Conservation (phyloP, 2,329 filamentous ascomycete genomes). For the Fusarium abutilonis region DNA sequence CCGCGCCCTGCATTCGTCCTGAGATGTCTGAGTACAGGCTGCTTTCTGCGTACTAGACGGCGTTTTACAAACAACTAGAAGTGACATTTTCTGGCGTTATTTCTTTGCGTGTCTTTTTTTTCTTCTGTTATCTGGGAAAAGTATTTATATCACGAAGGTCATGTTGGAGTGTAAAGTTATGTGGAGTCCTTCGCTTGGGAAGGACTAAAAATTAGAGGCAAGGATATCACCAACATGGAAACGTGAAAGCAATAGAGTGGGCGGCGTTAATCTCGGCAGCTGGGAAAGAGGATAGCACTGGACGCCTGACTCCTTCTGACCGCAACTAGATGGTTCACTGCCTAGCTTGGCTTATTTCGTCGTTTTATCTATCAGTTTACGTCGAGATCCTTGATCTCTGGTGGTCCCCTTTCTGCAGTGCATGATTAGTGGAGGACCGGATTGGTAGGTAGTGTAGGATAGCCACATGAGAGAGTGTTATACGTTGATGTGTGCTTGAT, state of each 20-base stretch:
- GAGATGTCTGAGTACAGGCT: conserved; percentile 29
- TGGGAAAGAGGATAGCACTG: conserved; percentile 18
- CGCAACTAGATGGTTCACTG: conserved; percentile 23
- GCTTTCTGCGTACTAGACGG: conserved; percentile 30
- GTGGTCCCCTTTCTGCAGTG: conserved; percentile 4
- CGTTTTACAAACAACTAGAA: conserved; percentile 35
- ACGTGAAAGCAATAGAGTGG: conserved; percentile 38
- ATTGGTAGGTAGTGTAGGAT: conserved; percentile 4
- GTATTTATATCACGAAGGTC: conserved; percentile 25
- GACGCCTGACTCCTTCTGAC: conserved; percentile 18
- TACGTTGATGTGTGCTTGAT: conserved; percentile 3
- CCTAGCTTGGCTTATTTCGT: conserved; percentile 13
- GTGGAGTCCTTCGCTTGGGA: conserved; percentile 19
- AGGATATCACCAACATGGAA: conserved; percentile 13
- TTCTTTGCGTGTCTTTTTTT: conserved; percentile 9
- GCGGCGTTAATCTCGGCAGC: conserved; percentile 37
- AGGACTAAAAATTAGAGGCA: conserved; percentile 31
- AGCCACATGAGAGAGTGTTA: not conserved
- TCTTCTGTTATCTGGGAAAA: conserved; percentile 12
- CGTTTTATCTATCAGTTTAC: conserved; percentile 7
- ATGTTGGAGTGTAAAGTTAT: conserved; percentile 24
- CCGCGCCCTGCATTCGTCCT: conserved; percentile 61
- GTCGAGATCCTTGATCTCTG: conserved; percentile 6
- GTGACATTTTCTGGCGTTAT: conserved; percentile 33
- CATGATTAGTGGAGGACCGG: conserved; percentile 15